These are phyloP conservation scores for Aspergillus sp. DNA, from an alignment of 2,329 filamentous ascomycete species.

Conservation along the genomic window DNA sequence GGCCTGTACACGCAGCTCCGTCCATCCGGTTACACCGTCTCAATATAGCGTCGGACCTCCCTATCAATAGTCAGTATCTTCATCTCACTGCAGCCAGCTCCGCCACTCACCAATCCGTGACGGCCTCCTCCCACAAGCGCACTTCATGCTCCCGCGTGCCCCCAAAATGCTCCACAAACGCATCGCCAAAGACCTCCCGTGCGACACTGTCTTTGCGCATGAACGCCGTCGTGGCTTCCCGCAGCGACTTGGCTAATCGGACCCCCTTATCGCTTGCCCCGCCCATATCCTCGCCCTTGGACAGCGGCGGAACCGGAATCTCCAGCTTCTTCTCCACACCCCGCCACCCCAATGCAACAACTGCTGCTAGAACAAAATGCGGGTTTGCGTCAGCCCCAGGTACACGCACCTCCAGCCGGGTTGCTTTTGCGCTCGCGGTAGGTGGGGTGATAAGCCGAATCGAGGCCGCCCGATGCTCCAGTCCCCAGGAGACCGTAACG, in stretches of 20 bases:
- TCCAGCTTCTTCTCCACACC: slow-evolving; percentile 90
- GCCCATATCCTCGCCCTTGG: slow-evolving; percentile 81
- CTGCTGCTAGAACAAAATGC: slow-evolving; percentile 80
- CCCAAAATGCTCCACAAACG: slow-evolving; percentile 93
- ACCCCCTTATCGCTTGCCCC: slow-evolving; percentile 69
- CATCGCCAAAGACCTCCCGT: slow-evolving; percentile 90
- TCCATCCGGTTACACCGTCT: slow-evolving; percentile 60
- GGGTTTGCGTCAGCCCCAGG: slow-evolving; percentile 94
- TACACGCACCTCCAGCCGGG: slow-evolving; percentile 88
- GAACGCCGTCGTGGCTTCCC: slow-evolving; percentile 80
- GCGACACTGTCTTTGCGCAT: slow-evolving; percentile 78
- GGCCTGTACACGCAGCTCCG: neutral
- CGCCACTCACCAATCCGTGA: slow-evolving; percentile 84
- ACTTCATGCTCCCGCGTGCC: slow-evolving; percentile 92
- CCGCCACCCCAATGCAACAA: slow-evolving; percentile 84
- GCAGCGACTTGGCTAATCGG: slow-evolving; percentile 78
- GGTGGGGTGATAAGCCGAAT: slow-evolving; percentile 88
- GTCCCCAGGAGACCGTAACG: slow-evolving; percentile 94
- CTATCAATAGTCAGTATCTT: slow-evolving; percentile 43
- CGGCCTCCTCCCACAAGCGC: slow-evolving; percentile 88
- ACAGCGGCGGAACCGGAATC: slow-evolving; percentile 78
- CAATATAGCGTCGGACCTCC: slow-evolving; percentile 77
- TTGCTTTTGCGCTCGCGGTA: slow-evolving; percentile 78
- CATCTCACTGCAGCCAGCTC: slow-evolving; percentile 27
- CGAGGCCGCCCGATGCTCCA: slow-evolving; percentile 91